Conservation (phyloP, 768 basidiomycete species). For the Suillus subaureus region DNA sequence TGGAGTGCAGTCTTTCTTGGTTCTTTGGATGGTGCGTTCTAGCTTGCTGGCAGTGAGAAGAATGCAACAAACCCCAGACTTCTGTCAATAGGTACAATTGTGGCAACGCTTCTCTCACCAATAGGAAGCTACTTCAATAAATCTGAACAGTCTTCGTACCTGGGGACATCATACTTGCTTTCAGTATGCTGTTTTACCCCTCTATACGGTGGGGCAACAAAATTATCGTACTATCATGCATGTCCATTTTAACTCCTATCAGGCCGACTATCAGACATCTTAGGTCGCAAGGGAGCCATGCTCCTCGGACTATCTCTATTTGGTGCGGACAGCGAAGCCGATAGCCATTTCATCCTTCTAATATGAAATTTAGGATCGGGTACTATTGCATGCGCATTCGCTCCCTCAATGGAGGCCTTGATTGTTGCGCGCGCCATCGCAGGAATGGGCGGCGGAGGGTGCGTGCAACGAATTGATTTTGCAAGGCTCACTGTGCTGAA, state of each 20-base stretch:
- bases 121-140: constrained; percentile 86
- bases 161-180: constrained; percentile 86
- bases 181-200: constrained; percentile 93
- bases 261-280: constrained; percentile 84
- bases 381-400: constrained; percentile 84
- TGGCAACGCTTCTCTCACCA: constrained; percentile 81
- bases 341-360: constrained; percentile 17
- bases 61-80: constrained; percentile 7
- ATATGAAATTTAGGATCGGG: constrained; percentile 59
- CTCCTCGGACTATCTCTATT: constrained; percentile 82
- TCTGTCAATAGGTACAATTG: constrained; percentile 62
- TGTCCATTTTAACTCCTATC: constrained; percentile 25
- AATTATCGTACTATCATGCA: constrained; percentile 5
- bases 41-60: constrained; percentile 4
- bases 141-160: constrained; percentile 80
- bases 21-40: constrained; percentile 73
- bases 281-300: constrained; percentile 87
- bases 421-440: constrained; percentile 84
- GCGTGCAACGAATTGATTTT: constrained; percentile 33
- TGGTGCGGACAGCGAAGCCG: constrained; percentile 47
- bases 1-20: constrained; percentile 86
- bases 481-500: constrained; percentile 18
- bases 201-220: constrained; percentile 62
- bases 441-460: constrained; percentile 93
- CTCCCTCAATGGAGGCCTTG: constrained; percentile 81